Conservation (phyloP, 306 rosid genomes). For the Trifolium subterraneum region DNA sequence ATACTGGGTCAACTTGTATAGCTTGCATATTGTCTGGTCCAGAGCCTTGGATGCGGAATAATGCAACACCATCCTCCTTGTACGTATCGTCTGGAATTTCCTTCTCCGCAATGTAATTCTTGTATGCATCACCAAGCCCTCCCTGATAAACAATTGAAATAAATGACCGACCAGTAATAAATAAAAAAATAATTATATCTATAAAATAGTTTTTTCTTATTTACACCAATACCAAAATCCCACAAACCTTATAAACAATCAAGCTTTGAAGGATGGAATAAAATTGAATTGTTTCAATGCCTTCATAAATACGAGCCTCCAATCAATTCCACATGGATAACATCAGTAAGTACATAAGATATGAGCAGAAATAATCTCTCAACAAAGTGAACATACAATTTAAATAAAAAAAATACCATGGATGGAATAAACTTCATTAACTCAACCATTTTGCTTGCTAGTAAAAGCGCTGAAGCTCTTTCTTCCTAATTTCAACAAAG, state of each 20-base stretch:
- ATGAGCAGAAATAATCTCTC: conserved; percentile 26
- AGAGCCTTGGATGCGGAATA: conserved; percentile 93
- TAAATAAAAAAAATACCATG: conserved; percentile 63
- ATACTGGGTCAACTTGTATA: conserved; percentile 87
- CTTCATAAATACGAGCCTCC: conserved; percentile 92
- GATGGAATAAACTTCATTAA: conserved; percentile 81
- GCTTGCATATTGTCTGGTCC: conserved; percentile 99
- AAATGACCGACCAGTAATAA: conserved; percentile 28
- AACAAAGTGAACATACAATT: conserved; percentile 32
- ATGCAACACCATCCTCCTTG: conserved; percentile 76
- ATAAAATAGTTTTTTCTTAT: conserved; percentile 17
- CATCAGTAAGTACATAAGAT: conserved; percentile 45
- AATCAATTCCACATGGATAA: conserved; percentile 44
- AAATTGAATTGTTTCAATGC: conserved; percentile 83
- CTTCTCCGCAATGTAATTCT: conserved; percentile 64
- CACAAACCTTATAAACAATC: conserved; percentile 81
- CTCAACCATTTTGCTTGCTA: conserved; percentile 86
- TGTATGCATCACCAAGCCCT: conserved; percentile 92
- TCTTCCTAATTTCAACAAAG: conserved; percentile 71
- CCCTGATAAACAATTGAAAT: conserved; percentile 65
- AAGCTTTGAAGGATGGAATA: conserved; percentile 85
- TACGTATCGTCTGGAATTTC: conserved; percentile 85
- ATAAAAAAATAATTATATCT: conserved; percentile 24
- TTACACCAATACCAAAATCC: conserved; percentile 31
- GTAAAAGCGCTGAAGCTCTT: conserved; percentile 71